Evolutionary conservation across 1,139 yeast species (phyloP), one percentile per base, ranked within the genome.

Genomic region (Kodamaea anthophila): DNA sequence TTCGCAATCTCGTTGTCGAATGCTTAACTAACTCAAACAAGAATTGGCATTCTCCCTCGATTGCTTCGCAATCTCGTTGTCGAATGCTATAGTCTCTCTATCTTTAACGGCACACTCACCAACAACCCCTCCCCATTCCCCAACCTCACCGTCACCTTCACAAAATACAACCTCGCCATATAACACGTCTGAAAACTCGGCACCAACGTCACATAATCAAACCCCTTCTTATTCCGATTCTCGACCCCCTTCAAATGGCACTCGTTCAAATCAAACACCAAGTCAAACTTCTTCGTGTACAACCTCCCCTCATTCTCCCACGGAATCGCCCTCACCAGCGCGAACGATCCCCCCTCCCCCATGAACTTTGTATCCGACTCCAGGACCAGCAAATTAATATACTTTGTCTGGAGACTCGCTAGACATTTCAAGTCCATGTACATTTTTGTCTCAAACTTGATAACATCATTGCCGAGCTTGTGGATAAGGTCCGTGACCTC

Each of bases 101-200:
- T 47, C 3, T 48, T 49, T 28, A 65, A 39, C 1, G 72, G 72
- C 3, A 59, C 61, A 36, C 61, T 58, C 4, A 65, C 59, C 12
- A 52, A 42, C 29, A 63, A 43, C n/a, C 43, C 28, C 11, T 58
- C 63, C 3, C 65, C 63, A 28, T 55, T 52, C 13, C 43, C 37
- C 24, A 64, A 38, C 43, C 51, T 59, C 13, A 58, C 50, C 2
- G 44, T 39, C 3, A 64, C 38, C 39, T 55, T 63, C 13, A 64
- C 38, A 32, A 69, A 67, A 44, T 76, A 74, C 26, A 71, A 46
- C 39, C 83, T 57, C 6, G 76, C 63, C 33, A 73, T 57, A 28
- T 68, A 49, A 46, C 83, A 77, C 26, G 65, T 65, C 45, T 77
- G 82, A 47, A 74, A 72, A 37, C 63, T 67, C 1, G 83, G 83